Percentiles rank a stretch among this genome's conserved stretches.
Conservation (phyloP, 352 stramenopile genomes). For the Globisporangium cederbergense region DNA sequence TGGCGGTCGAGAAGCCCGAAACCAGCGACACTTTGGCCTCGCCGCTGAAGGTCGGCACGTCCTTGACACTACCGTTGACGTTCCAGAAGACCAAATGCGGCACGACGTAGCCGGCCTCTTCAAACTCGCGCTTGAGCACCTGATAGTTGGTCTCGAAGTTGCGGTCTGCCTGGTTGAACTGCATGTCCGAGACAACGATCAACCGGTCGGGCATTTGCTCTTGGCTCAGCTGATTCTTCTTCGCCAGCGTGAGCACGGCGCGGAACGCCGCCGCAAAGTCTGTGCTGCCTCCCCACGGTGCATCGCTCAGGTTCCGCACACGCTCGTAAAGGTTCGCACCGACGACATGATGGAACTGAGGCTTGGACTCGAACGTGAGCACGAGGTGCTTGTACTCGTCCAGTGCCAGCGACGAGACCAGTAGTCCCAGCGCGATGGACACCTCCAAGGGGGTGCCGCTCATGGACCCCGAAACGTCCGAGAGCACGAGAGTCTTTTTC, state of each 20-base stretch:
- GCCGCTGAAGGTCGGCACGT: slow-evolving; percentile 28
- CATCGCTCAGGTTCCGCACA: slow-evolving; percentile 19
- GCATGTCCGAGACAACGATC: slow-evolving; percentile 84
- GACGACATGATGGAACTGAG: slow-evolving; percentile 37
- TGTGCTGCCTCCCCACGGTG: slow-evolving; percentile 48
- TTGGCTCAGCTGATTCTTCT: slow-evolving; percentile 23
- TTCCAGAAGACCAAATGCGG: slow-evolving; percentile 82
- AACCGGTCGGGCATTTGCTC: slow-evolving; percentile 58
- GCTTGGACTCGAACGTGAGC: slow-evolving; percentile 41
- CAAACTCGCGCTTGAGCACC: slow-evolving; percentile 37
- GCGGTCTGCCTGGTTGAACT: slow-evolving; percentile 32
- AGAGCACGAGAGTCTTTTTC: slow-evolving; percentile 44
- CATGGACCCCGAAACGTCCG: slow-evolving; percentile 49
- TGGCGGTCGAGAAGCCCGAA: slow-evolving; percentile 45
- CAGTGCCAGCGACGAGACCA: slow-evolving; percentile 35
- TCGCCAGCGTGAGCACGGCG: slow-evolving; percentile 43
- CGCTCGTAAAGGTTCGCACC: slow-evolving; percentile 30
- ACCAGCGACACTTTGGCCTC: slow-evolving; percentile 44
- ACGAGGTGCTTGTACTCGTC: slow-evolving; percentile 57
- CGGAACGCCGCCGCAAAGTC: slow-evolving; percentile 67
- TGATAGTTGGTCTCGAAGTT: slow-evolving; percentile 44
- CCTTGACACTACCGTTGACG: slow-evolving; percentile 35
- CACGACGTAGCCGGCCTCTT: slow-evolving; percentile 28
- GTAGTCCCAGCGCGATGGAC: slow-evolving; percentile 37
- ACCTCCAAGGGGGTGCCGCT: slow-evolving; percentile 31